Evolutionary conservation across 2,329 filamentous ascomycete species (phyloP).

Genomic region (Aspergillus piperis): DNA sequence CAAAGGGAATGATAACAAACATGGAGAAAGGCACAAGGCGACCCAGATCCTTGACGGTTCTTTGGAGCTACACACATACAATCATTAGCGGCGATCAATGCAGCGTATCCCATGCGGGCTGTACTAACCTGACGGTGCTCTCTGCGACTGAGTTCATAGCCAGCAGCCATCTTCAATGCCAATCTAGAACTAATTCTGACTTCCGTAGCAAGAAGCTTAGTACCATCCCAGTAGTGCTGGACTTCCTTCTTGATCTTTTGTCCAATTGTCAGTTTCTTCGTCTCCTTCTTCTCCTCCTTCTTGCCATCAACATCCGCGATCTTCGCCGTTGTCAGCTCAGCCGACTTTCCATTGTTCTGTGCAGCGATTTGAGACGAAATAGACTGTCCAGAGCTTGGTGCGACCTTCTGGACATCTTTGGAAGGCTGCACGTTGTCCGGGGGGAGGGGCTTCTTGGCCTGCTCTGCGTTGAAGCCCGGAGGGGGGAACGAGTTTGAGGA

Average conservation of each 20-base stretch:
- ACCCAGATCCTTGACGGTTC: conserved; percentile 90
- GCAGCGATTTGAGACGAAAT: conserved; percentile 50
- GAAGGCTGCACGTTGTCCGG: conserved; percentile 51
- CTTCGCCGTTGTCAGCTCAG: conserved; percentile 66
- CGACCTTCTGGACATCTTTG: conserved; percentile 40
- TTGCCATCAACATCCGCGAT: conserved; percentile 53
- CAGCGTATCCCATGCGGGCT: background rate
- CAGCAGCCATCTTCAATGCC: conserved; percentile 94
- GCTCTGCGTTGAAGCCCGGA: conserved; percentile 85
- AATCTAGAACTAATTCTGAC: conserved; percentile 88
- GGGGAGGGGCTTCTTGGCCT: conserved; percentile 80
- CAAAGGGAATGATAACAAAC: conserved; percentile 95
- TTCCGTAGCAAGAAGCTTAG: conserved; percentile 88
- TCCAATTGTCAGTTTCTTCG: conserved; percentile 83
- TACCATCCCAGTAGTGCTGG: conserved; percentile 97
- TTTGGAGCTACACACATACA: conserved; percentile 60
- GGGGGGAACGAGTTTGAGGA: conserved; percentile 65
- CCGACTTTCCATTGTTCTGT: conserved; percentile 54
- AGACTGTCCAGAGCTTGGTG: conserved; percentile 41
- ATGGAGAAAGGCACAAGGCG: conserved; percentile 94
- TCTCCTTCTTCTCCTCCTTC: conserved; percentile 66
- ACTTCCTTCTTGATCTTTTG: conserved; percentile 95
- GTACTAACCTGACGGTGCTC: conserved; percentile 75
- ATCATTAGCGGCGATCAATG: conserved; percentile 2
- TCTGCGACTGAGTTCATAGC: conserved; percentile 91